A percentile compares a stretch with the other conserved stretches of the same genome.
These are phyloP conservation scores for Fusarium vanettenii DNA, from an alignment of 2,329 filamentous ascomycete genomes.

Conservation along the genomic window DNA sequence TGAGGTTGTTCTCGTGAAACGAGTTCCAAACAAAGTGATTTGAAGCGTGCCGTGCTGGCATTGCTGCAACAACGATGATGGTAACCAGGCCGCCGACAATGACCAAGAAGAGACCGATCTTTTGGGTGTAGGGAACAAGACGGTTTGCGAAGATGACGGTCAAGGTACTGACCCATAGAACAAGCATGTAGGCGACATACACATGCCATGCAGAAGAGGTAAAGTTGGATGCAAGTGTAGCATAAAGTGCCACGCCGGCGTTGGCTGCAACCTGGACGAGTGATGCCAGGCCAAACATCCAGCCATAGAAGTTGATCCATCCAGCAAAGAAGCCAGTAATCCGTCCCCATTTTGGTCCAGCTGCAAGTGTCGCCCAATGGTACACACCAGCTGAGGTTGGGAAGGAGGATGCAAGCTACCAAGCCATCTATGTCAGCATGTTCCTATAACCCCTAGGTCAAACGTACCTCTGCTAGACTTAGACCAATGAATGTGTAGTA, in stretches of 20 bases:
- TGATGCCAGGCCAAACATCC: slow-evolving; percentile 44
- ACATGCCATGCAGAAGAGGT: slow-evolving; percentile 37
- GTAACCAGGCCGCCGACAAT: slow-evolving; percentile 37
- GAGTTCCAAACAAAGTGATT: slow-evolving; percentile 39
- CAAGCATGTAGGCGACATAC: slow-evolving; percentile 36
- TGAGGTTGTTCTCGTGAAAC: slow-evolving; percentile 39
- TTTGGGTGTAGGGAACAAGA: slow-evolving; percentile 39
- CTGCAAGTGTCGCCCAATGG: slow-evolving; percentile 41
- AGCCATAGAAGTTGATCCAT: slow-evolving; percentile 45
- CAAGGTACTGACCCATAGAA: slow-evolving; percentile 35
- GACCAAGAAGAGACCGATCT: slow-evolving; percentile 38
- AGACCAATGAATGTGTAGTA: slow-evolving; percentile 41
- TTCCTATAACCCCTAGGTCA: rapidly evolving
- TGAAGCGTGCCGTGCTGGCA: slow-evolving; percentile 35
- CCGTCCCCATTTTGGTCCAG: slow-evolving; percentile 39
- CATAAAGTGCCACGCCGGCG: slow-evolving; percentile 38
- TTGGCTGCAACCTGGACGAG: slow-evolving; percentile 41
- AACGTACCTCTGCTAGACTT: slow-evolving; percentile 37
- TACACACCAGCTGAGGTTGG: slow-evolving; percentile 41
- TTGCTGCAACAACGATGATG: slow-evolving; percentile 35
- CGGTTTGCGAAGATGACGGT: slow-evolving; percentile 40
- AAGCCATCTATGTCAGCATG: background rate
- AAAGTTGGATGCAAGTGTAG: slow-evolving; percentile 28
- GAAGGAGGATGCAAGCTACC: slow-evolving; percentile 38
- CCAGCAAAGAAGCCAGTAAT: slow-evolving; percentile 39